Base-by-base conservation (phyloP, 2,329 filamentous ascomycete genomes). In the Fusarium clavum region DNA sequence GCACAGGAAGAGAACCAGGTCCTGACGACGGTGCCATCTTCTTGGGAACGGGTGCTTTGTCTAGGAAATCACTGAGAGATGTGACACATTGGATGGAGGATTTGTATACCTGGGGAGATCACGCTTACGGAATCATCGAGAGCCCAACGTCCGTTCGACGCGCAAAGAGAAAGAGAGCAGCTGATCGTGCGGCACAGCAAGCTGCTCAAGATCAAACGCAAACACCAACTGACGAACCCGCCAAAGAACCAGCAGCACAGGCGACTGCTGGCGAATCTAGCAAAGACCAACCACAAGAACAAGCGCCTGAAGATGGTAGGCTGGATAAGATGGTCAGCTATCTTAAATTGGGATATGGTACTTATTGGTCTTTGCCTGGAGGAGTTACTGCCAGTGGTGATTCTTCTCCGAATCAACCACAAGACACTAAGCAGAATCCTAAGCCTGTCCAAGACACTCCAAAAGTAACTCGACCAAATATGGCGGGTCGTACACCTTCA, bases 41-140 rank as follows among this genome's bases (percentile, higher is more conserved):
- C 75, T 87, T 95, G 9, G 95, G 95, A 0, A 85, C 91, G 2
- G 94, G 94, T 5, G 87, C 88, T 10, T 79, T 98, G 46, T 91
- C 92, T 14, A 86, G 89, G 57, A 85, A 86, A 20, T 95, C 93
- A 0, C 76, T 97, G 47, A 85, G 90, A 49, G 89, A 91, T 73
- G 78, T 98, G 27, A 91, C 92, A 2, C 88, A 91, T 58, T 98
- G 95, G 95, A 91, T 96, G 85, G 92, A 97, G 78, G 92, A 93
- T 75, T 85, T 98, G 4, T 97, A 96, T 79, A 90, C 86, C 30
- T 93, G 94, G 84, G 95, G 94, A 4, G 90, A 93, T 55, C 87
- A 92, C 75, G 90, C 95, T 4, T 98, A 97, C 77, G 95, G 94
- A 6, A 88, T 98, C 9, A 87, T 88, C 56, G 92, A 97, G 38